Percentiles rank a stretch among this genome's conserved stretches.
Evolutionary conservation across 768 basidiomycete species (phyloP).

Genomic region (Mycena maculata): DNA sequence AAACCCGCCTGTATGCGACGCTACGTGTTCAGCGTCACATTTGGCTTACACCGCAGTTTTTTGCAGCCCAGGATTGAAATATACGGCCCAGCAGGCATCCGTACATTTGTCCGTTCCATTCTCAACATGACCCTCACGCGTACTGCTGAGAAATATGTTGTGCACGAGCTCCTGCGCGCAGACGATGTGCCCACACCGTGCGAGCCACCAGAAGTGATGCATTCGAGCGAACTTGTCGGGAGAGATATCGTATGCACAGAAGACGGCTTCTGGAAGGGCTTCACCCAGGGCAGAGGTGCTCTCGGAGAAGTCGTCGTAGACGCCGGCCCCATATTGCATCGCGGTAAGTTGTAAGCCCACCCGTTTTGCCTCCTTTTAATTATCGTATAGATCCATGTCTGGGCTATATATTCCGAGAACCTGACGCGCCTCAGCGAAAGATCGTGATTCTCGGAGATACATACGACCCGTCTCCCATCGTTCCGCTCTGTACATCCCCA

Average conservation of each 20-base stretch:
- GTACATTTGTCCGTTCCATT: conserved; percentile 77
- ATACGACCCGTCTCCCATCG: conserved; percentile 67
- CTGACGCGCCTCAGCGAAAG: conserved; percentile 62
- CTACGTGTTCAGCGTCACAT: conserved; percentile 21
- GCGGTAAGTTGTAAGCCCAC: conserved; percentile 59
- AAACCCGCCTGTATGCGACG: conserved; percentile 36
- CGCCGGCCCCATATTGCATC: conserved; percentile 81
- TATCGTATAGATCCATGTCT: conserved; percentile 73
- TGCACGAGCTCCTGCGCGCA: conserved; percentile 78
- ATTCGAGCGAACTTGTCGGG: conserved; percentile 74
- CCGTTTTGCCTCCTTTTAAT: not conserved
- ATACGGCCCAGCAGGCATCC: conserved; percentile 84
- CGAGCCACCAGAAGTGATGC: conserved; percentile 58
- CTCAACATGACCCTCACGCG: conserved; percentile 75
- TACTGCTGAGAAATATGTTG: conserved; percentile 72
- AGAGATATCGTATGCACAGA: conserved; percentile 63
- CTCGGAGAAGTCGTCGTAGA: conserved; percentile 65
- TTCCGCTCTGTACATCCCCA: conserved; percentile 64
- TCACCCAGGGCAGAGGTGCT: conserved; percentile 54
- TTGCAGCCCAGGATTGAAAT: conserved; percentile 70
- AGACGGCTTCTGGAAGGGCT: conserved; percentile 75
- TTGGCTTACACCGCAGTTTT: conserved; percentile 17
- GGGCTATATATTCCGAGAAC: conserved; percentile 80
- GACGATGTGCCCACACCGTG: conserved; percentile 68
- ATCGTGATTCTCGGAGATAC: conserved; percentile 86